Evolutionary conservation across 345 rosid species (phyloP).

Genomic region (Citrus reticulata): DNA sequence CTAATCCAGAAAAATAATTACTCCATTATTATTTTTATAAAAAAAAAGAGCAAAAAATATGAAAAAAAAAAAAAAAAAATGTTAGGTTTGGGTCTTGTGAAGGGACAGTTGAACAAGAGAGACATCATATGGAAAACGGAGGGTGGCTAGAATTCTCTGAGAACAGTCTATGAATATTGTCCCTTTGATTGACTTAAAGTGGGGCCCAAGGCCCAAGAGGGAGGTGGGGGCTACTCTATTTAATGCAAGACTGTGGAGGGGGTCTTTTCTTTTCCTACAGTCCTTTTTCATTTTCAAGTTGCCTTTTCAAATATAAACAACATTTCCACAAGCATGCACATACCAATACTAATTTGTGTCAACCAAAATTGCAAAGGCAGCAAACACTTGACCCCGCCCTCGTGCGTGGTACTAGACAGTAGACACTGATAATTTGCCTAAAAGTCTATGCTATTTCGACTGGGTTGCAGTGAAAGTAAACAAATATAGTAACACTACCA

Average conservation of each 20-base stretch:
- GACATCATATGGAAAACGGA: neutral
- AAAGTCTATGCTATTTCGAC: neutral
- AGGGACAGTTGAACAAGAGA: slow-evolving; percentile 12
- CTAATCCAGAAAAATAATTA: slow-evolving; percentile 2
- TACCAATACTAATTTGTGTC: neutral
- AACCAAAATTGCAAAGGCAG: neutral
- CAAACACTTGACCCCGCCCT: slow-evolving; percentile 8
- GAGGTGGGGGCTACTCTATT: neutral
- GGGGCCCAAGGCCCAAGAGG: neutral
- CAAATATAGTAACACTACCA: neutral
- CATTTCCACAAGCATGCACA: slow-evolving; percentile 3
- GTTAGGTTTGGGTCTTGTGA: slow-evolving; percentile 2
- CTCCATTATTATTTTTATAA: neutral
- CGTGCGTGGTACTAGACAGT: slow-evolving; percentile 8
- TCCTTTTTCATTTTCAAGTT: neutral
- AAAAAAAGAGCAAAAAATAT: neutral
- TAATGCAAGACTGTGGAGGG: neutral
- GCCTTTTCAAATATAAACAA: slow-evolving; percentile 9
- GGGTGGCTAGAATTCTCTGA: slow-evolving; percentile 14
- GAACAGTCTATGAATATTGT: slow-evolving; percentile 1
- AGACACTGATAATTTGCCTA: too few relatives aligned
- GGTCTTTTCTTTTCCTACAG: neutral
- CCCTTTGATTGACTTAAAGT: too few relatives aligned
- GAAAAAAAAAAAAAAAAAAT: neutral
- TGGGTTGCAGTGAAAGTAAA: neutral